A percentile compares a stretch with the other conserved stretches of the same genome.
Evolutionary conservation across 2,329 filamentous ascomycete genomes (phyloP).

Genomic region (Corynespora cassiicola): DNA sequence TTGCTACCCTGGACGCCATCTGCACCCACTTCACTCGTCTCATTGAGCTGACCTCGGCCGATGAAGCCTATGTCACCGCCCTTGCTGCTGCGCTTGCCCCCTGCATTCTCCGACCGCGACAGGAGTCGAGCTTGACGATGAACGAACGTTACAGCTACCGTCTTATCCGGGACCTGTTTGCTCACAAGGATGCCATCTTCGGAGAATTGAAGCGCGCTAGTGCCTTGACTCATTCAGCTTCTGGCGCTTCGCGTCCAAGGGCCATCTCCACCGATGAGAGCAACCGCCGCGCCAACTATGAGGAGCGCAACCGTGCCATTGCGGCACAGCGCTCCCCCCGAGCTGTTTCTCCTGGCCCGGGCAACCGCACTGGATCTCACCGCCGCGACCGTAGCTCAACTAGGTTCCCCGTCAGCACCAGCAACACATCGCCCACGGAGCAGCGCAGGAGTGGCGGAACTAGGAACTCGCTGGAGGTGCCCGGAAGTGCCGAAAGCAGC

Average conservation of each 20-base stretch:
- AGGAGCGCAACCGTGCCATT: conserved; percentile 86
- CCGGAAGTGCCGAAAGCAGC: conserved; percentile 61
- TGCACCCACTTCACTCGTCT: conserved; percentile 98
- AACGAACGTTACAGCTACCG: conserved; percentile 94
- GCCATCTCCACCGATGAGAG: conserved; percentile 96
- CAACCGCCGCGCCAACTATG: conserved; percentile 91
- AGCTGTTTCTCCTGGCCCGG: conserved; percentile 74
- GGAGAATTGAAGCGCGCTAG: conserved; percentile 93
- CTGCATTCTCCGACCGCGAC: conserved; percentile 85
- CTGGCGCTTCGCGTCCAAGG: conserved; percentile 71
- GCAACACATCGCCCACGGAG: conserved; percentile 63
- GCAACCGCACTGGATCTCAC: conserved; percentile 52
- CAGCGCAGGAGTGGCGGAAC: conserved; percentile 62
- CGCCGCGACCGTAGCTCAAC: conserved; percentile 81
- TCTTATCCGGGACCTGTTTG: conserved; percentile 88
- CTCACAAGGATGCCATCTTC: conserved; percentile 94
- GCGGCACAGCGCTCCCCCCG: conserved; percentile 68
- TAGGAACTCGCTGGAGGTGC: conserved; percentile 80
- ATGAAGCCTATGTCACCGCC: conserved; percentile 80
- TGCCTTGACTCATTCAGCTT: conserved; percentile 66
- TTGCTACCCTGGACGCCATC: conserved; percentile 96
- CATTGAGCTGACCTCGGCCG: conserved; percentile 94
- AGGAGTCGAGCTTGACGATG: conserved; percentile 89
- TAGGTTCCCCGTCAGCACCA: conserved; percentile 76
- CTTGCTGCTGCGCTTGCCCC: conserved; percentile 80